Base-by-base conservation (phyloP, 2,329 filamentous ascomycete species). In the Epichloe scottii region DNA sequence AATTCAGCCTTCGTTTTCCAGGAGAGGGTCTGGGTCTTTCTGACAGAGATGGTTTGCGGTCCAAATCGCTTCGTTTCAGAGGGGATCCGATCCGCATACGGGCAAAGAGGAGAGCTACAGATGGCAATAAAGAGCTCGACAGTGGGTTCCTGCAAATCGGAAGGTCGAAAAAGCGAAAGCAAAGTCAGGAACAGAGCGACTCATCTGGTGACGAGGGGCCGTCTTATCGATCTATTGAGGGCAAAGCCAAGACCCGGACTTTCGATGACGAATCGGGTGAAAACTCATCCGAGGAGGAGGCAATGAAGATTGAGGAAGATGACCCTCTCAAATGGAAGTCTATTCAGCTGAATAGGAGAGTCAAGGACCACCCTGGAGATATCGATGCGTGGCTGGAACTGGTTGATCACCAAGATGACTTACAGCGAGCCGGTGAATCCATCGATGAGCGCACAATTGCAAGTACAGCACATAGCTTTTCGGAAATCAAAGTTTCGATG, bases 401-500 rank as follows among this genome's bases (percentile, higher is more conserved):
- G n/a, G 84, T 91, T 44, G 70, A 81, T 7, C 82, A 95, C 54
- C 91, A 97, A 67, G 81, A 89, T 54, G 65, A 67, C 2, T 71
- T 94, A 51, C 68, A 91, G 41, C 70, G 70, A 48, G 68, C 72
- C 23, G 71, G 72, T 26, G 68, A 73, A 21, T 67, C 66, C 42
- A 62, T 60, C 54, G 70, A 69, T 60, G 73, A 62, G 41, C 71
- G 66, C 39, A 65, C 61, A 33, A 82, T 79, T 0, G 69, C 71
- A 30, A 78, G 82, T 3, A 85, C 93, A 60, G 70, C 72, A 48
- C 77, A 76, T 54, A 84, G 84, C 55, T 79, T 87, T 50, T 82
- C 88, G 3, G 85, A 93, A 56, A 81, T 95, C 51, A 91, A 88
- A 57, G 69, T 95, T 2, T 81, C 84, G 2, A 79, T 95, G 54